phyloP scores from a whole-genome alignment of 345 rosid species.

The Eucalyptus leucophloia region DNA sequence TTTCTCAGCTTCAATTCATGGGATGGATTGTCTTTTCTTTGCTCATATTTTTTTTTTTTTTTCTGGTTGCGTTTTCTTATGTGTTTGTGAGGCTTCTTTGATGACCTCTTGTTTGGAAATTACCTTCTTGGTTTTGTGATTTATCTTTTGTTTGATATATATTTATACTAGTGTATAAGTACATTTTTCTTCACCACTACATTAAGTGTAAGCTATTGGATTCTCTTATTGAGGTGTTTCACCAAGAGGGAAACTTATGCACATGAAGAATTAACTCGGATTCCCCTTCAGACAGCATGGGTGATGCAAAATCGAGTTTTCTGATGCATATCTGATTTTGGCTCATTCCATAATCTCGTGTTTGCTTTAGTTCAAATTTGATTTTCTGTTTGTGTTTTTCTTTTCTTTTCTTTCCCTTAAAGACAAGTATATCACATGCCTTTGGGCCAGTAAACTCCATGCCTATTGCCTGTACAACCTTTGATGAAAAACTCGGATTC shows the following conservation, averaged over 20 bases:
- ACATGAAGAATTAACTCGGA: neutral
- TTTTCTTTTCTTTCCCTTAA: neutral
- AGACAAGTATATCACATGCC: neutral
- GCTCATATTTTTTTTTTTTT: neutral
- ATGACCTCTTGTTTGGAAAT: neutral
- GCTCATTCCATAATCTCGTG: neutral
- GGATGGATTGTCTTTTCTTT: neutral
- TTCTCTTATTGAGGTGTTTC: neutral
- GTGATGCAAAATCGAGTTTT: slow-evolving; percentile 3
- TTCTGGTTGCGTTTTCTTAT: neutral
- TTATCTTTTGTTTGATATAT: neutral
- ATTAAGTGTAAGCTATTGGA: neutral
- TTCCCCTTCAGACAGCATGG: slow-evolving; percentile 10
- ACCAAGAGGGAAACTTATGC: neutral
- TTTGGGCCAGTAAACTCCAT: neutral
- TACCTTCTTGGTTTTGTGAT: neutral
- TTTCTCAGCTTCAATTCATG: neutral
- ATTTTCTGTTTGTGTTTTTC: neutral
- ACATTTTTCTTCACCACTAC: neutral
- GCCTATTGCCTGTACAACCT: neutral
- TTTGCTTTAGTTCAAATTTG: neutral
- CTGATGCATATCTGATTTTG: neutral
- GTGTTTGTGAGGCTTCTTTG: neutral
- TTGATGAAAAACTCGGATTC: neutral
- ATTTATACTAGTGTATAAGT: neutral